Evolutionary conservation across 805 yeast species (phyloP), one percentile per base, ranked within the genome.

Genomic region (Barnettozyma sp.): DNA sequence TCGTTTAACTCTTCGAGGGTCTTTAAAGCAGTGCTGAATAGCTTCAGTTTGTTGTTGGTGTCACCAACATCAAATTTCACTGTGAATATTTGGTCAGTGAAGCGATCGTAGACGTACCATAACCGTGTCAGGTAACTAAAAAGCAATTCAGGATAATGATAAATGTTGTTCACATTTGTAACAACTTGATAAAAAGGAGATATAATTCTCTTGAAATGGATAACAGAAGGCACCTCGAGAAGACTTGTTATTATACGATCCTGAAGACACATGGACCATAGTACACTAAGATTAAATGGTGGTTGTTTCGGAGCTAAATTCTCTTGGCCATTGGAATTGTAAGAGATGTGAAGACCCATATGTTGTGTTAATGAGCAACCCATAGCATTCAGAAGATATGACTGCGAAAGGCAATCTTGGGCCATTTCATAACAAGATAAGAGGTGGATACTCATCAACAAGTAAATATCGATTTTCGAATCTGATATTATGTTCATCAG

Each of bases 351-450:
- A 13, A 49, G 40, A 3, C 63, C 62, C 54, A 58, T 49, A 33
- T 59, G 62, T 36, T 59, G 63, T 1, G 60, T 46, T 17, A 57
- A 35, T 5, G 62, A 46, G 24, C 63, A 58, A 1, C 58, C 52
- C 46, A 59, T 52, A 1, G 61, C 50, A 7, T 51, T 41, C 21
- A 49, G 51, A 6, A 58, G 31, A 31, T 58, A 58, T 0, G 63
- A 49, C 30, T 55, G 52, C 5, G 60, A 52, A 14, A 52, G 48
- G 25, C 49, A 48, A 5, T 57, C 58, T 43, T 49, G 48, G 1
- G 61, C 58, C 37, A 52, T 30, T 30, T 58, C 61, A 33, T 58
- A 59, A 29, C 55, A 49, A 5, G 62, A 56, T 12, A 36, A 26
- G 9, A 56, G 35, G 7, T 50, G 41, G 4, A 57, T 35, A 7